These are phyloP conservation scores for Ogataea angusta DNA, from an alignment of 805 yeast species.

Conservation along the genomic window DNA sequence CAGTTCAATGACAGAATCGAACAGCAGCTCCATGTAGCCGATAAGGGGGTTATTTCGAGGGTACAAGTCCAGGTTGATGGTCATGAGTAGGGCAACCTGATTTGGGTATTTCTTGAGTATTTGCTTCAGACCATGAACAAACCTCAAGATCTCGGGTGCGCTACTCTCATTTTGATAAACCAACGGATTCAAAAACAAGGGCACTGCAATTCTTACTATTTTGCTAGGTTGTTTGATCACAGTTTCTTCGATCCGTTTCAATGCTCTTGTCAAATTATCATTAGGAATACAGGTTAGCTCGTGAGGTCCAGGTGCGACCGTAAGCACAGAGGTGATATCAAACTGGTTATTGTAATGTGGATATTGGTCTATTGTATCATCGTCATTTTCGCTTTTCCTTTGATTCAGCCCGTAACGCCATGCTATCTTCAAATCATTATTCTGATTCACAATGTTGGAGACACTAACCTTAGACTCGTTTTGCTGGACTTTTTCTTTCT, in stretches of 20 bases:
- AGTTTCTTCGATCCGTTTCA: slow-evolving; percentile 40
- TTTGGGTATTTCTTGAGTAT: slow-evolving; percentile 45
- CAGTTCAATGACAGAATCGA: slow-evolving; percentile 68
- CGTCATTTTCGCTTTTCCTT: slow-evolving; percentile 31
- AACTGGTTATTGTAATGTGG: slow-evolving; percentile 63
- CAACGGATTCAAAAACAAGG: slow-evolving; percentile 78
- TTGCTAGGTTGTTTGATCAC: slow-evolving; percentile 43
- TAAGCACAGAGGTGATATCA: slow-evolving; percentile 69
- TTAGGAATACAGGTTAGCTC: slow-evolving; percentile 60
- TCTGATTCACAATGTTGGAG: slow-evolving; percentile 51
- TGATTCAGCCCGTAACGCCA: slow-evolving; percentile 80
- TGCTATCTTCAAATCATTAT: slow-evolving; percentile 32
- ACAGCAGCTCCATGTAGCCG: slow-evolving; percentile 52
- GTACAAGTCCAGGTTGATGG: slow-evolving; percentile 64
- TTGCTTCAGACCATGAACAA: slow-evolving; percentile 57
- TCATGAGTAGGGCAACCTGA: slow-evolving; percentile 44
- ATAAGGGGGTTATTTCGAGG: slow-evolving; percentile 49
- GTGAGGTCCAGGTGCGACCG: slow-evolving; percentile 60
- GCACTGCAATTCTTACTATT: slow-evolving; percentile 65
- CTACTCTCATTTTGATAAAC: slow-evolving; percentile 50
- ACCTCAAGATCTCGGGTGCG: slow-evolving; percentile 50
- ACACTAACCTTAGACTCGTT: slow-evolving; percentile 67
- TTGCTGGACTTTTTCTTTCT: slow-evolving; percentile 52
- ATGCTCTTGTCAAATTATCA: slow-evolving; percentile 22
- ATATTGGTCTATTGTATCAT: slow-evolving; percentile 33